Evolutionary conservation across 768 basidiomycete species (phyloP), one percentile per base, ranked within the genome.

Genomic region (Lactarius akahatsu): DNA sequence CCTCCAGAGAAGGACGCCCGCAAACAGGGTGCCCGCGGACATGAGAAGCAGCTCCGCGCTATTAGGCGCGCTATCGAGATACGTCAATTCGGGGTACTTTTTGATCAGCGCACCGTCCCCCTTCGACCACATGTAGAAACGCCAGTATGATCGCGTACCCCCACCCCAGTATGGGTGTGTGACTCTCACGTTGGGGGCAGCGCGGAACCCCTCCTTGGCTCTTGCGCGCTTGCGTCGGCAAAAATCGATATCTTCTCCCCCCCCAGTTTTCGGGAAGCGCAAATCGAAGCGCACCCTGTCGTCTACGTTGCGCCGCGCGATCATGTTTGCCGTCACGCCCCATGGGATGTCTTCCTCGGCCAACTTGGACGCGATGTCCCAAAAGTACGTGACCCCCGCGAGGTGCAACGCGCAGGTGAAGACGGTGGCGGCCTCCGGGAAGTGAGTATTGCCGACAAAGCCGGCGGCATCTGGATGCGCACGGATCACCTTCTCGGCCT

Each of bases 171-270:
- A 86, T 7, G 85, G 84, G 73, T 87, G 85, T 8, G 79, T 83
- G 20, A 82, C 83, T n/a, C 75, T 63, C 10, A 83, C 83, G 0
- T 74, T 59, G 2, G 84, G 84, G 16, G 85, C 85, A 1, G 83
- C 75, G 34, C 73, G 67, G 66, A 87, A 85, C 0, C 83, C 82
- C 43, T 67, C 64, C 41, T 81, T 62, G 50, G 78, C 80, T 38
- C 71, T 75, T 23, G 77, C 71, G 15, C 83, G 77, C 65, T 83
- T 85, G 66, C 73, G 73, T n/a, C 79, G 76, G 65, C 84, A 85
- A 69, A 82, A 86, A 70, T 87, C 82, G 15, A 87, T 85, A 45
- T 88, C 85, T 66, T 88, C 86, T 0, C 86, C 86, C 3, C 86
- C 85, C 0, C 86, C 85, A 4, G 85, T 88, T 74, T 85, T 86